Conservation (phyloP, 768 basidiomycete species). For the Boletus bicolor region DNA sequence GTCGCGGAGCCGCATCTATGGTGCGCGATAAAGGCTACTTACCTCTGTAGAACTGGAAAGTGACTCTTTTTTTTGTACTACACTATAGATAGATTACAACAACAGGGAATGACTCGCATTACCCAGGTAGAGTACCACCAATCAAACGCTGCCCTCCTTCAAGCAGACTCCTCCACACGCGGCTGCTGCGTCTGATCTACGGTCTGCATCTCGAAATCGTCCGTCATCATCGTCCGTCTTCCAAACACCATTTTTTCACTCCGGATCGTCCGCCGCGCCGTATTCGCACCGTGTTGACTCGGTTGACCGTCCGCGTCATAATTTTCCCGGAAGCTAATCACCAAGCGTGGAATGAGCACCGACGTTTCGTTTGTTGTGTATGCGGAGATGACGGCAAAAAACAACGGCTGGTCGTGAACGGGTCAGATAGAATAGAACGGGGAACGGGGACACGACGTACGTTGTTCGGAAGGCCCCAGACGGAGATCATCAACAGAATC, state of each 20-base stretch:
- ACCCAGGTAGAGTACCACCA: neutral
- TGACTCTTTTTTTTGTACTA: neutral
- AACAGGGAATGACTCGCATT: neutral
- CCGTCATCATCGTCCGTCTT: neutral
- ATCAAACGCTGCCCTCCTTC: neutral
- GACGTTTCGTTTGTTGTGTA: constrained; percentile 18
- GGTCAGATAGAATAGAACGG: neutral
- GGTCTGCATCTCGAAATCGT: constrained; percentile 2
- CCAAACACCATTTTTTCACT: constrained; percentile 13
- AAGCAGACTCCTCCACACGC: neutral
- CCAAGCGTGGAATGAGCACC: constrained; percentile 18
- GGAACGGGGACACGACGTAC: neutral
- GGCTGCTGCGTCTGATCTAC: neutral
- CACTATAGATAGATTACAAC: neutral
- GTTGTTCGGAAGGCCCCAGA: constrained; percentile 13
- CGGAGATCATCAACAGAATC: constrained; percentile 13
- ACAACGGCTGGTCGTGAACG: neutral
- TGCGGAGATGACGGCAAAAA: constrained; percentile 13
- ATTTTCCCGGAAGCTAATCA: constrained; percentile 21
- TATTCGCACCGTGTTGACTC: neutral
- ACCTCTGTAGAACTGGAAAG: neutral
- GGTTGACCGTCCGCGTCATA: constrained; percentile 4
- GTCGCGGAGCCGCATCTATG: neutral
- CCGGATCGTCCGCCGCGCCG: neutral
- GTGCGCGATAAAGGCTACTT: neutral